These are phyloP conservation scores for Fremontodendron californicum DNA, from an alignment of 345 rosid species.

Conservation along the genomic window DNA sequence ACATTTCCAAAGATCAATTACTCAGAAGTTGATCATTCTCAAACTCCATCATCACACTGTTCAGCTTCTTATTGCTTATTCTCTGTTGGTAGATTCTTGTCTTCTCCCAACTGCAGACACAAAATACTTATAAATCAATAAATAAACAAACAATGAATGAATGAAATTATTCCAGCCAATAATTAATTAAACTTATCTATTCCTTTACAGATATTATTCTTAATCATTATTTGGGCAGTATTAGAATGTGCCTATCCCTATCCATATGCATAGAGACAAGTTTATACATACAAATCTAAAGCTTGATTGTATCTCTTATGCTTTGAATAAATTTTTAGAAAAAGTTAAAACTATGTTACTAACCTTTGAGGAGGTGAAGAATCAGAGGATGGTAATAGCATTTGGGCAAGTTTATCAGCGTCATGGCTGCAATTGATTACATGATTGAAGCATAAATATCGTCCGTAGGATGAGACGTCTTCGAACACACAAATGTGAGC, in stretches of 20 bases:
- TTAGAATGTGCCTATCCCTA: background rate
- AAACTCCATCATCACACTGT: constrained; percentile 43
- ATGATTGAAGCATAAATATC: constrained; percentile 60
- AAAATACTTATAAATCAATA: background rate
- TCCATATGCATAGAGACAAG: too few species aligned
- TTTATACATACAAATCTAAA: too few species aligned
- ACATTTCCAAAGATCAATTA: background rate
- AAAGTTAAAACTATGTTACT: background rate
- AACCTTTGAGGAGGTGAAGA: constrained; percentile 33
- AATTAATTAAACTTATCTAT: background rate
- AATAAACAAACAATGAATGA: background rate
- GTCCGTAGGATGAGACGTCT: constrained; percentile 48
- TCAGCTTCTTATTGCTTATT: constrained; percentile 57
- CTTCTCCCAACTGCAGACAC: constrained; percentile 33
- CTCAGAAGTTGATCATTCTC: constrained; percentile 5
- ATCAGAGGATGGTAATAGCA: constrained; percentile 29
- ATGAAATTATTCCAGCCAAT: background rate
- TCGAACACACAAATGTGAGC: constrained; percentile 54
- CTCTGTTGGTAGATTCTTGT: constrained; percentile 32
- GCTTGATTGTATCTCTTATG: too few species aligned
- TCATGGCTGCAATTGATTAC: constrained; percentile 38
- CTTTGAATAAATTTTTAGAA: too few species aligned
- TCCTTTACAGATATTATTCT: background rate
- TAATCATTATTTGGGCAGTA: background rate
- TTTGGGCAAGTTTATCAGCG: constrained; percentile 37